Evolutionary conservation across 495 filamentous ascomycete species (phyloP).

Genomic region (Penicillium pulvis): DNA sequence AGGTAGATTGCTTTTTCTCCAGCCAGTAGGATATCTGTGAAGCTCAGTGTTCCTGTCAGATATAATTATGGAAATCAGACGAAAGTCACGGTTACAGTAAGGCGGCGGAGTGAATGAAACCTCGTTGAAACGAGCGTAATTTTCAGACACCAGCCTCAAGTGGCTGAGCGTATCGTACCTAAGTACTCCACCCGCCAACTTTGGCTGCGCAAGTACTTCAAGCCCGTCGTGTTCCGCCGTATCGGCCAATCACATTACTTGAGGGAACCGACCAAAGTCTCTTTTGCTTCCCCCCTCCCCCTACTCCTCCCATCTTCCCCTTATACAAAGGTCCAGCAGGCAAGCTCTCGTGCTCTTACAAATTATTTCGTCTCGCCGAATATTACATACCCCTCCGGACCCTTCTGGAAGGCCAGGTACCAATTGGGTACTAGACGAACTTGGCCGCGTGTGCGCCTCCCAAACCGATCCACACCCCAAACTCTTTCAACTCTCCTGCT

Average conservation of each 20-base stretch:
- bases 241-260: constrained; percentile 21
- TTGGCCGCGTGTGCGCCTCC: constrained; percentile 5
- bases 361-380: not conserved
- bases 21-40: not conserved
- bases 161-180: constrained; percentile 9
- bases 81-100: not conserved
- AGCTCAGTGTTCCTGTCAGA: not conserved
- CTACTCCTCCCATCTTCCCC: constrained; percentile 8
- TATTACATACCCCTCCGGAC: not conserved
- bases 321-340: constrained; percentile 1
- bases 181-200: constrained; percentile 5
- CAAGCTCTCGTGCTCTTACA: not conserved
- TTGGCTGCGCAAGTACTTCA: constrained; percentile 5
- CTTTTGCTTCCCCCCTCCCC: constrained; percentile 11
- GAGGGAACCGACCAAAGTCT: constrained; percentile 13
- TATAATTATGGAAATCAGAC: not conserved
- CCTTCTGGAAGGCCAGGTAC: not conserved
- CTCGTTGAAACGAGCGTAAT: constrained; percentile 1
- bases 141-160: constrained; percentile 6
- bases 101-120: not conserved
- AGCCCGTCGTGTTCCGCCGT: constrained; percentile 22
- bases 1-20: not conserved
- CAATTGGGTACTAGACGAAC: constrained; percentile 7
- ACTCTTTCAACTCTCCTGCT: constrained; percentile 11
- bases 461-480: constrained; percentile 9